These are phyloP conservation scores for Biscogniauxia mediterranea DNA, from an alignment of 2,329 filamentous ascomycete genomes.

Conservation along the genomic window DNA sequence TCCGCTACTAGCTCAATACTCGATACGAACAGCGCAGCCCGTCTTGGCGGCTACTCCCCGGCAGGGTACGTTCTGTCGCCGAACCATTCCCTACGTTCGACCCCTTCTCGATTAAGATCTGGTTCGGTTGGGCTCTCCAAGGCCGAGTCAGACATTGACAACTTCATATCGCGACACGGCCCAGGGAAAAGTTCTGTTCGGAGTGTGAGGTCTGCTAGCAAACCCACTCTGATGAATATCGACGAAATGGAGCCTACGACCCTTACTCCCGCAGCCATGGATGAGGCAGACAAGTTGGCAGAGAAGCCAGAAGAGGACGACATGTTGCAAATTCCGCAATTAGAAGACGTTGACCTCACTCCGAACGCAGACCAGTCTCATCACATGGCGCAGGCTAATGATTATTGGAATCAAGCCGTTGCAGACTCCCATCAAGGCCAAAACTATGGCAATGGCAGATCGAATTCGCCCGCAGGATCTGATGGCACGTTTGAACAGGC, in stretches of 20 bases:
- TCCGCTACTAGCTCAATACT: conserved; percentile 61
- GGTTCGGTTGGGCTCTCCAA: conserved; percentile 49
- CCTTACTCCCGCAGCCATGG: conserved; percentile 51
- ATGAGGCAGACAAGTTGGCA: conserved; percentile 49
- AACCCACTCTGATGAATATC: conserved; percentile 54
- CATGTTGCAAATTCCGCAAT: conserved; percentile 19
- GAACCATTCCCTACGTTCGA: conserved; percentile 57
- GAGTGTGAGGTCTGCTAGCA: conserved; percentile 47
- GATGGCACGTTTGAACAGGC: conserved; percentile 64
- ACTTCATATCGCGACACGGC: conserved; percentile 49
- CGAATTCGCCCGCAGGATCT: conserved; percentile 53
- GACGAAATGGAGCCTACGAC: conserved; percentile 54
- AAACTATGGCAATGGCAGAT: conserved; percentile 33
- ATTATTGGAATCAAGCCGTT: conserved; percentile 32
- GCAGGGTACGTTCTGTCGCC: conserved; percentile 67
- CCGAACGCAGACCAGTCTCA: conserved; percentile 29
- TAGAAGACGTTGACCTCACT: conserved; percentile 28
- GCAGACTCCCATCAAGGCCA: conserved; percentile 19
- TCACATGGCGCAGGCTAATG: conserved; percentile 17
- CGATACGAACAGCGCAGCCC: conserved; percentile 64
- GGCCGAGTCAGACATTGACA: conserved; percentile 38
- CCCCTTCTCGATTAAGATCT: conserved; percentile 47
- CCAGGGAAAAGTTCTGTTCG: conserved; percentile 54
- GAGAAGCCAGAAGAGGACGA: conserved; percentile 38
- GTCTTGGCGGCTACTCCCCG: conserved; percentile 69